Evolutionary conservation across 768 basidiomycete species (phyloP).

Genomic region (Suillus fuscotomentosus): DNA sequence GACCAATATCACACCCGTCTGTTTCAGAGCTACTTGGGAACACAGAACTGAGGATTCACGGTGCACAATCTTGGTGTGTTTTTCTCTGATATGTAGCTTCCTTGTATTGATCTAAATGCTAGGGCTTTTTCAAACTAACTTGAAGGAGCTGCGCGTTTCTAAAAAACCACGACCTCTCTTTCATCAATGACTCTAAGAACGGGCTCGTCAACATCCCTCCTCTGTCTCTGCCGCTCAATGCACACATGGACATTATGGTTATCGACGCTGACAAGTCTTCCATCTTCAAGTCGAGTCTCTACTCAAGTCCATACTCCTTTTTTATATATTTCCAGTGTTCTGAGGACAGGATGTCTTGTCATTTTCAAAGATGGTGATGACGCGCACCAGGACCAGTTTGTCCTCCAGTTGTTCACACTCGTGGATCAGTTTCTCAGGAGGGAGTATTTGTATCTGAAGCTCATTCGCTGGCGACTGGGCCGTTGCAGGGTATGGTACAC

Average conservation of each 20-base stretch:
- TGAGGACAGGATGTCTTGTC: conserved; percentile 84
- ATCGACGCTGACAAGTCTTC: conserved; percentile 91
- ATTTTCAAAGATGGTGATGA: conserved; percentile 99
- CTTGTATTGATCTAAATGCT: conserved; percentile 29
- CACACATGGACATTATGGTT: conserved; percentile 79
- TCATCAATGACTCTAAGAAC: conserved; percentile 83
- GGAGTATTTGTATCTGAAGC: conserved; percentile 91
- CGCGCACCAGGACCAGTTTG: conserved; percentile 96
- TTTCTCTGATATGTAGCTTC: conserved; percentile 15
- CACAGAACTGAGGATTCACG: conserved; percentile 80
- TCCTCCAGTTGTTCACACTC: conserved; percentile 96
- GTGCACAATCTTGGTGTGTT: conserved; percentile 71
- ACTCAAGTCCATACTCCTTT: conserved; percentile 56
- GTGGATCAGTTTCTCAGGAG: conserved; percentile 94
- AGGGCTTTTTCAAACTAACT: conserved; percentile 86
- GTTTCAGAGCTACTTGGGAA: conserved; percentile 82
- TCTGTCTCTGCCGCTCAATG: conserved; percentile 88
- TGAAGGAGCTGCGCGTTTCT: conserved; percentile 76
- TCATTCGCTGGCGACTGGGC: conserved; percentile 88
- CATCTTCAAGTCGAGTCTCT: conserved; percentile 96
- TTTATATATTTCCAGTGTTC: conserved; percentile 89
- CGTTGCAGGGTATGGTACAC: conserved; percentile 92
- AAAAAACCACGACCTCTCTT: conserved; percentile 87
- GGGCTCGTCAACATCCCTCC: conserved; percentile 73
- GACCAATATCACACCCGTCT: conserved; percentile 64